Conservation (phyloP, 1,139 yeast genomes). For the Kodamaea sp. region DNA sequence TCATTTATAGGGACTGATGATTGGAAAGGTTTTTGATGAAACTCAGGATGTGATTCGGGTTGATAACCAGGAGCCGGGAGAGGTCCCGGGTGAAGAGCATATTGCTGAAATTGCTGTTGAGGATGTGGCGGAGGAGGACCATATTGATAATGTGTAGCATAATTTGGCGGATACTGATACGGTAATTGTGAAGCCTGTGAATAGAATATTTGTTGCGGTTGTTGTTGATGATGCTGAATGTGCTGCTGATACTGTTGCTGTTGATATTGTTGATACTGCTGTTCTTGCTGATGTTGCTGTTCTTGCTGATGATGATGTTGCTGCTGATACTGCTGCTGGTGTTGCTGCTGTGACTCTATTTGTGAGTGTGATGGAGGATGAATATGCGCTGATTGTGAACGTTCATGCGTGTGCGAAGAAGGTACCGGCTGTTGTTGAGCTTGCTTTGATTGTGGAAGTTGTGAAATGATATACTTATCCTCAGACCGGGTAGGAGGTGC, state of each 20-base stretch:
- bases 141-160: too few species aligned
- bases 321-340: conserved; percentile 8
- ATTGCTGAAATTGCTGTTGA: conserved; percentile 8
- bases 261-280: conserved; percentile 5
- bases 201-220: conserved; percentile 1
- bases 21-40: too few species aligned
- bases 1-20: background rate
- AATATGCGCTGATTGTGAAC: too few species aligned
- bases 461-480: too few species aligned
- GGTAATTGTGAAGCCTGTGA: too few species aligned
- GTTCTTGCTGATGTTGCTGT: conserved; percentile 5
- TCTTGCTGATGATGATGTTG: conserved; percentile 11
- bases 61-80: conserved; percentile 1
- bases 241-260: conserved; percentile 9
- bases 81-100: too few species aligned
- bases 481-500: too few species aligned
- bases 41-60: background rate
- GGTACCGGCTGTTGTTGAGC: too few species aligned
- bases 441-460: too few species aligned
- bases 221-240: conserved; percentile 8
- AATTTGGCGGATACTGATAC: too few species aligned
- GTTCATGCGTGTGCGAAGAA: too few species aligned
- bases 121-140: conserved; percentile 2
- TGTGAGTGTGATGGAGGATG: too few species aligned
- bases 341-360: background rate